phyloP scores from a whole-genome alignment of 306 rosid species.

The Citrullus mucosospermus region DNA sequence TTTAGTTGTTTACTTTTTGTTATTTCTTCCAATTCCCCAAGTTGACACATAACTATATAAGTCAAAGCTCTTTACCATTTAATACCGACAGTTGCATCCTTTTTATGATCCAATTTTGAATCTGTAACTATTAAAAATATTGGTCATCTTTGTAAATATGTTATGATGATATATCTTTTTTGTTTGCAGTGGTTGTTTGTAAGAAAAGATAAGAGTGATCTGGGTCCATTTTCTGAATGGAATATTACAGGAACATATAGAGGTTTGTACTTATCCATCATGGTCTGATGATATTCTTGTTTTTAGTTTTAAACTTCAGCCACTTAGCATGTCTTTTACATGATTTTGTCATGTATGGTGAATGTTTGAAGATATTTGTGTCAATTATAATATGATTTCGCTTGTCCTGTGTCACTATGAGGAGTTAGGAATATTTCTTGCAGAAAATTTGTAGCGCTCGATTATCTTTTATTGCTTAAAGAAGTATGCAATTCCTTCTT shows the following conservation, averaged over 20 bases:
- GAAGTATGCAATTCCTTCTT: neutral
- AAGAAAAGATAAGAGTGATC: constrained; percentile 69
- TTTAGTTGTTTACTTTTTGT: neutral
- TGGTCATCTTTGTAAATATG: neutral
- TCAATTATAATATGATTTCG: neutral
- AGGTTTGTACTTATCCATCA: constrained; percentile 43
- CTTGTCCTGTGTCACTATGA: neutral
- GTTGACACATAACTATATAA: neutral
- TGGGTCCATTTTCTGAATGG: constrained; percentile 87
- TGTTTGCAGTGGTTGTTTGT: constrained; percentile 78
- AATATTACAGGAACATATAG: constrained; percentile 90
- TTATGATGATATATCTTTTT: constrained; percentile 4
- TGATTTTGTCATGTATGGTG: neutral
- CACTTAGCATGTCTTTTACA: neutral
- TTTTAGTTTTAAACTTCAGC: neutral
- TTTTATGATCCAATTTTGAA: neutral
- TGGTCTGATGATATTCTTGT: neutral
- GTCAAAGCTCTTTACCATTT: neutral
- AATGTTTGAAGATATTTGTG: neutral
- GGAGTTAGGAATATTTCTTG: neutral
- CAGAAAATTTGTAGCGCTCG: neutral
- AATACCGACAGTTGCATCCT: neutral
- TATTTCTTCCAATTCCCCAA: neutral
- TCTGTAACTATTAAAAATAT: neutral
- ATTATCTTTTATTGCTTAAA: neutral